Conservation (phyloP, 2,329 filamentous ascomycete species). For the Aspergillus piperis region DNA sequence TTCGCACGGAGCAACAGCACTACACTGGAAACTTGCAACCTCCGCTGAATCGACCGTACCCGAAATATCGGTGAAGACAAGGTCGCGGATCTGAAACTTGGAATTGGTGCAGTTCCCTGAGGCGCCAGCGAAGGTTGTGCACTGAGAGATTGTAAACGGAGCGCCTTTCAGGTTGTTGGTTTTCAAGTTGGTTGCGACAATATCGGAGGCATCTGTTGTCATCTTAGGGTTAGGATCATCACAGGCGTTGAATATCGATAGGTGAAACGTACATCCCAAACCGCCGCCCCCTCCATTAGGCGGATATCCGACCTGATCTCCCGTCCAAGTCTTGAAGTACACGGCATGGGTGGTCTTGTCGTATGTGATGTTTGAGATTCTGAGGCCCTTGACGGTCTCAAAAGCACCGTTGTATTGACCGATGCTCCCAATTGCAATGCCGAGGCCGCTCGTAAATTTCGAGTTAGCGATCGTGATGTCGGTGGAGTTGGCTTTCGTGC, state of each 20-base stretch:
- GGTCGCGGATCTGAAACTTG: constrained; percentile 43
- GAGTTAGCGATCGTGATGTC: constrained; percentile 55
- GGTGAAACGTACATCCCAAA: constrained; percentile 48
- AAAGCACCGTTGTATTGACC: constrained; percentile 55
- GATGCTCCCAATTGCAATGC: constrained; percentile 60
- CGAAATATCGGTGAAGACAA: constrained; percentile 24
- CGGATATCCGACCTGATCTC: constrained; percentile 52
- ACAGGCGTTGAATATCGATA: too few species aligned
- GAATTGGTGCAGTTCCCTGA: constrained; percentile 44
- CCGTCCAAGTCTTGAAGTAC: constrained; percentile 63
- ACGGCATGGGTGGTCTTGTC: constrained; percentile 50
- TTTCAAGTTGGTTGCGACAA: constrained; percentile 40
- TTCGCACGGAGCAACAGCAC: constrained; percentile 30
- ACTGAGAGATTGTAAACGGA: constrained; percentile 42
- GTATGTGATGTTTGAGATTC: constrained; percentile 51
- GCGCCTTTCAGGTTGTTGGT: constrained; percentile 31
- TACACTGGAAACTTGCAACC: constrained; percentile 36
- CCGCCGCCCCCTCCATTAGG: constrained; percentile 63
- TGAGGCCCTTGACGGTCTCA: constrained; percentile 55
- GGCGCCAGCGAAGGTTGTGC: constrained; percentile 40
- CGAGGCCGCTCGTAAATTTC: constrained; percentile 53
- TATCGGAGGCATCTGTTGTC: constrained; percentile 33
- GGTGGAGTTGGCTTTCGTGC: constrained; percentile 58
- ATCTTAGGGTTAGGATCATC: neutral
- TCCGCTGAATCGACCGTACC: constrained; percentile 21